Conservation (phyloP, 208 protist genomes). For the Trypanosomatidae sp. region DNA sequence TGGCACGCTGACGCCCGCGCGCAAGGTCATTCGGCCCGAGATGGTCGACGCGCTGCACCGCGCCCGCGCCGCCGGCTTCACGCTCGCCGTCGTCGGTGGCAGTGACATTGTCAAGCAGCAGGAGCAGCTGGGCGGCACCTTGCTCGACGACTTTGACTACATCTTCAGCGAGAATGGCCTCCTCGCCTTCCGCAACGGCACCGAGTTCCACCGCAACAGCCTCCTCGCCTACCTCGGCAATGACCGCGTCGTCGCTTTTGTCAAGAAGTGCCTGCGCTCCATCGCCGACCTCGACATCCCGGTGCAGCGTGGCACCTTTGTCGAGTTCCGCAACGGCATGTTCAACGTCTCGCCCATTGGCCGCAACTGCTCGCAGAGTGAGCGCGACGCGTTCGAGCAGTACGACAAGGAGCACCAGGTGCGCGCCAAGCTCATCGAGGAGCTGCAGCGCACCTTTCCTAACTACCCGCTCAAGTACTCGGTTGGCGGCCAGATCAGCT, state of each 20-base stretch:
- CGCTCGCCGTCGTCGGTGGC: slow-evolving; percentile 97
- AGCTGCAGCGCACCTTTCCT: slow-evolving; percentile 70
- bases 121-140: slow-evolving; percentile 92
- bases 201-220: slow-evolving; percentile 84
- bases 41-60: slow-evolving; percentile 83
- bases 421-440: slow-evolving; percentile 88
- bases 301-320: slow-evolving; percentile 98
- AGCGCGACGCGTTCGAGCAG: slow-evolving; percentile 96
- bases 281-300: slow-evolving; percentile 97
- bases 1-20: slow-evolving; percentile 83
- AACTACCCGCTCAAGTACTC: slow-evolving; percentile 93
- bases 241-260: slow-evolving; percentile 88
- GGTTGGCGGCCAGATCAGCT: slow-evolving; percentile 99
- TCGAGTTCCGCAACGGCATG: slow-evolving; percentile 99
- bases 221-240: slow-evolving; percentile 90
- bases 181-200: slow-evolving; percentile 79
- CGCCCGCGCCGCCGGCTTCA: slow-evolving; percentile 73
- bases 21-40: slow-evolving; percentile 65
- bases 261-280: slow-evolving; percentile 92
- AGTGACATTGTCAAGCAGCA: slow-evolving; percentile 97
- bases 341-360: slow-evolving; percentile 99
- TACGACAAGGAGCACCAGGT: slow-evolving; percentile 96
- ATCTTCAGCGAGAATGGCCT: slow-evolving; percentile 99
- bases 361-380: slow-evolving; percentile 95
- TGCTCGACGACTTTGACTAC: slow-evolving; percentile 94